These are phyloP conservation scores for Cladosporium sp. DNA, from an alignment of 2,329 filamentous ascomycete species.

Conservation along the genomic window DNA sequence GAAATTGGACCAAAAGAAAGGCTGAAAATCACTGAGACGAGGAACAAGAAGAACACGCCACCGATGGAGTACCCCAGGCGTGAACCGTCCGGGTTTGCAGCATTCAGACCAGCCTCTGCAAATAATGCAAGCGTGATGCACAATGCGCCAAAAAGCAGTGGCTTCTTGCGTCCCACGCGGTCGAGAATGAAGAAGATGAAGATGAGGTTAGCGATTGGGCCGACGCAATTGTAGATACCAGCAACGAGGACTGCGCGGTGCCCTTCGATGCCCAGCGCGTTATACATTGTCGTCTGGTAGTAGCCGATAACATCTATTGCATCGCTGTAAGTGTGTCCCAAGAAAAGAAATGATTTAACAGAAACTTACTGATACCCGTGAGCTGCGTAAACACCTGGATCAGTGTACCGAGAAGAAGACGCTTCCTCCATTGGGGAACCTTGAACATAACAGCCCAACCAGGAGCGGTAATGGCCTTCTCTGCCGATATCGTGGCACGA, in stretches of 20 bases:
- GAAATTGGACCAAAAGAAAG: slow-evolving; percentile 55
- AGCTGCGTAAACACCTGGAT: slow-evolving; percentile 65
- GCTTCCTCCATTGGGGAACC: slow-evolving; percentile 55
- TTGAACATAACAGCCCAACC: slow-evolving; percentile 57
- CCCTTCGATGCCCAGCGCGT: slow-evolving; percentile 54
- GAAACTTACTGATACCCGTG: slow-evolving; percentile 47
- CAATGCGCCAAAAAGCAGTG: slow-evolving; percentile 51
- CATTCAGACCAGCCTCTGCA: slow-evolving; percentile 58
- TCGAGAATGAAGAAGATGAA: slow-evolving; percentile 58
- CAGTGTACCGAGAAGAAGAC: slow-evolving; percentile 57
- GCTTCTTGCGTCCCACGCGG: slow-evolving; percentile 49
- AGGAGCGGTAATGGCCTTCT: slow-evolving; percentile 50
- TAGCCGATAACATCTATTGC: slow-evolving; percentile 55
- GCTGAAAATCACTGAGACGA: slow-evolving; percentile 56
- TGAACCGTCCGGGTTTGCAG: slow-evolving; percentile 42
- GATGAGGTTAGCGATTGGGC: slow-evolving; percentile 54
- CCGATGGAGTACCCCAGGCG: slow-evolving; percentile 51
- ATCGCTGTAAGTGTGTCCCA: background rate
- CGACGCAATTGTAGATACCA: slow-evolving; percentile 58
- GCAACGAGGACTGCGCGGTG: slow-evolving; percentile 50
- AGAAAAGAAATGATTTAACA: no score
- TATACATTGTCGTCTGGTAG: slow-evolving; percentile 58
- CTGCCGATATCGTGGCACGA: slow-evolving; percentile 57
- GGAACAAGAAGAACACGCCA: slow-evolving; percentile 64
- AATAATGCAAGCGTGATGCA: slow-evolving; percentile 55